A percentile compares a stretch with the other conserved stretches of the same genome.
phyloP scores from a whole-genome alignment of 2,329 filamentous ascomycete species.

The Phoma sp. region DNA sequence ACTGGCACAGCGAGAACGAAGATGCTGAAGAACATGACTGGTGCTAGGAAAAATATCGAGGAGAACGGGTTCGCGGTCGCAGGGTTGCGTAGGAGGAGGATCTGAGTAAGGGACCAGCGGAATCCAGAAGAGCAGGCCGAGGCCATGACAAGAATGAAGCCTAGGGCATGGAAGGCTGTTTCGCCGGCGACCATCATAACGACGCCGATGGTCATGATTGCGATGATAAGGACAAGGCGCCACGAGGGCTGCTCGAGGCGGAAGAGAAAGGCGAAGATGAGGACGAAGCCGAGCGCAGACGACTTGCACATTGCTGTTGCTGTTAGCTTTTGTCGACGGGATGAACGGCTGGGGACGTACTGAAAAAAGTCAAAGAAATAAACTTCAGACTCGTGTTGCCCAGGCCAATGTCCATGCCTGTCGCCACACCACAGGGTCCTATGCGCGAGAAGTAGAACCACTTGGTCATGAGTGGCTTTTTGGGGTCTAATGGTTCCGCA shows the following conservation, averaged over 20 bases:
- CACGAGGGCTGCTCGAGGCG: conserved; percentile 86
- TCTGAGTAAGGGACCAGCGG: conserved; percentile 98
- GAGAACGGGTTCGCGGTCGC: conserved; percentile 96
- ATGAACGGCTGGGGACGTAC: conserved; percentile 33
- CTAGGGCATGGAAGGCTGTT: conserved; percentile 82
- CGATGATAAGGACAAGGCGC: conserved; percentile 85
- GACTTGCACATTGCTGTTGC: conserved; percentile 89
- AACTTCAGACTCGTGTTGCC: conserved; percentile 96
- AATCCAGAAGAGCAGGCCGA: conserved; percentile 96
- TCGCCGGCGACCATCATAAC: conserved; percentile 99
- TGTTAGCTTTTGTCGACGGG: conserved; percentile 22
- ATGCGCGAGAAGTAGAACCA: conserved; percentile 92
- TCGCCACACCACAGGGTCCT: conserved; percentile 88
- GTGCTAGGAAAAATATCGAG: conserved; percentile 96
- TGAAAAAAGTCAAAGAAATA: conserved; percentile 96
- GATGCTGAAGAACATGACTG: conserved; percentile 90
- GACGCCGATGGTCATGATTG: conserved; percentile 89
- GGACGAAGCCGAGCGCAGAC: conserved; percentile 90
- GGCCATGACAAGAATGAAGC: conserved; percentile 90
- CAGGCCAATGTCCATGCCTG: conserved; percentile 92
- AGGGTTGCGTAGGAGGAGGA: conserved; percentile 89
- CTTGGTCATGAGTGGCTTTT: conserved; percentile 76
- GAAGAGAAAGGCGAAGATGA: conserved; percentile 94
- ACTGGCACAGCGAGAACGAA: conserved; percentile 82
- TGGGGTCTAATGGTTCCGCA: conserved; percentile 44